Evolutionary conservation across 441 rosid genomes (phyloP).

Genomic region (Aleurites moluccanus): DNA sequence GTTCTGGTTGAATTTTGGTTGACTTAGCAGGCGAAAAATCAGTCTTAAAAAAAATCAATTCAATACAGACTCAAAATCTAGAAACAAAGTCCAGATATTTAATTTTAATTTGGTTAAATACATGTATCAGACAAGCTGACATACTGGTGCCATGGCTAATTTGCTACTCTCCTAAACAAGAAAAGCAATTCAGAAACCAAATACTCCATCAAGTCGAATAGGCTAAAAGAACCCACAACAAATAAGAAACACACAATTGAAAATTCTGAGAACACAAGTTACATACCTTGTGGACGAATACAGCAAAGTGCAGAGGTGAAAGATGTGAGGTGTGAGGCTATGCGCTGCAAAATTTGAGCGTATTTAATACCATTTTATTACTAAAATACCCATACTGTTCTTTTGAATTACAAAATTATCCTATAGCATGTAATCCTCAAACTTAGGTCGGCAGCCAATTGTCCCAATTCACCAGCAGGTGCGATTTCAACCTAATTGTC

Average conservation of each 20-base stretch:
- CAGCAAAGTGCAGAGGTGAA: background rate
- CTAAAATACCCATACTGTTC: background rate
- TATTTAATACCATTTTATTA: background rate
- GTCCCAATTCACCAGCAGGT: too few species aligned
- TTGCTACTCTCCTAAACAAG: background rate
- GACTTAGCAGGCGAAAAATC: background rate
- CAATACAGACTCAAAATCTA: background rate
- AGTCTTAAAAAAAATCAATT: background rate
- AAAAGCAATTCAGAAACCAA: background rate
- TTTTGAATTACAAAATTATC: background rate
- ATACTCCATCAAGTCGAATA: background rate
- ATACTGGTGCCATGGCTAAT: background rate
- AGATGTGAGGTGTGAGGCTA: background rate
- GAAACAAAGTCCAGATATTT: background rate
- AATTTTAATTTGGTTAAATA: background rate
- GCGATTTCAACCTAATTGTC: too few species aligned
- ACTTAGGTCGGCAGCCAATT: too few species aligned
- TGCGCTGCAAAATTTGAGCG: background rate
- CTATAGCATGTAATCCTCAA: background rate
- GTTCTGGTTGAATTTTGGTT: background rate
- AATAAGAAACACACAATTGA: background rate
- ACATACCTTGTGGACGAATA: constrained; percentile 3
- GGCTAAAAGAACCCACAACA: background rate
- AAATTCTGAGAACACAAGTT: background rate
- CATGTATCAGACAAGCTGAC: background rate